Evolutionary conservation across 1,139 yeast genomes (phyloP).

Genomic region (Candida sanyaensis): DNA sequence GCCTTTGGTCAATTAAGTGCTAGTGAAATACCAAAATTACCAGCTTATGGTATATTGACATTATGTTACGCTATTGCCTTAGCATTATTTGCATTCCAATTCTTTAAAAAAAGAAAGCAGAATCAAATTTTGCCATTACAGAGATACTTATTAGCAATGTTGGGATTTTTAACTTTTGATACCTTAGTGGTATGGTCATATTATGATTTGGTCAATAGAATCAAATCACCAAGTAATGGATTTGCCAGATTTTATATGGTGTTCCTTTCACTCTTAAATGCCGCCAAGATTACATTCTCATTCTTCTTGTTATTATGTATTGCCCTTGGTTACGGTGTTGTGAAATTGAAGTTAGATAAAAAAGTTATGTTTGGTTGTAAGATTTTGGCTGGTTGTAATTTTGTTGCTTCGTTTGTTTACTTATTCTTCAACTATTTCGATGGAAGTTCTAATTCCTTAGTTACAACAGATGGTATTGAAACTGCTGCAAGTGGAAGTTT

Average conservation of each 20-base stretch:
- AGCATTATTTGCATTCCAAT: constrained; percentile 81
- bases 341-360: constrained; percentile 77
- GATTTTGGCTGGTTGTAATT: constrained; percentile 72
- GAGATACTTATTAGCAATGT: constrained; percentile 83
- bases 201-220: constrained; percentile 76
- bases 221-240: constrained; percentile 56
- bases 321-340: constrained; percentile 93
- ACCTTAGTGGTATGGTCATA: constrained; percentile 90
- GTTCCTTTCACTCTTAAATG: constrained; percentile 74
- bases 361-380: constrained; percentile 79
- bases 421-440: constrained; percentile 65
- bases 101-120: constrained; percentile 72
- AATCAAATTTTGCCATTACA: constrained; percentile 89
- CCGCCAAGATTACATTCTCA: constrained; percentile 83
- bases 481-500: constrained; percentile 23
- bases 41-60: constrained; percentile 85
- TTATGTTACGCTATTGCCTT: constrained; percentile 80
- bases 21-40: constrained; percentile 86
- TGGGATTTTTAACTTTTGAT: constrained; percentile 80
- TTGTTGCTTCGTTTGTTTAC: constrained; percentile 65
- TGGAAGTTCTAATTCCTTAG: constrained; percentile 41
- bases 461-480: constrained; percentile 21
- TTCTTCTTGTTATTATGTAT: constrained; percentile 87
- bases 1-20: constrained; percentile 91
- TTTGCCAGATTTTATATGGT: constrained; percentile 71